Evolutionary conservation across 495 filamentous ascomycete species (phyloP).

Genomic region (Penicillium coffeae): DNA sequence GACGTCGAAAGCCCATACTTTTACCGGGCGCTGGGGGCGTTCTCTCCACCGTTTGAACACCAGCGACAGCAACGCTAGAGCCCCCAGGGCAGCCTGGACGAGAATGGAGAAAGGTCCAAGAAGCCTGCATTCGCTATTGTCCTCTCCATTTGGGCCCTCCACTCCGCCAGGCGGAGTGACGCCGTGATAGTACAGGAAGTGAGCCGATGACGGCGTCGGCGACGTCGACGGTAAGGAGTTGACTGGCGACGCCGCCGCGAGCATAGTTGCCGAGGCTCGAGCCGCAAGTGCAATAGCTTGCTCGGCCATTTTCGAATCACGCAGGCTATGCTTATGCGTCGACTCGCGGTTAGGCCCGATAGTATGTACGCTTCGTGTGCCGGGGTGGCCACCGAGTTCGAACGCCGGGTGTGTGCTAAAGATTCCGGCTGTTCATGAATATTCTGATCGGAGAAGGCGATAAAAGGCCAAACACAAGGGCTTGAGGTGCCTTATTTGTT

Average conservation of each 20-base stretch:
- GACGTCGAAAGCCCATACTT: slow-evolving; percentile 95
- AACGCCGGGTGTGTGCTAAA: no score
- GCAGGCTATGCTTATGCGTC: no score
- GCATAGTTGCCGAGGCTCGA: slow-evolving; percentile 18
- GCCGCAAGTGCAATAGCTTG: slow-evolving; percentile 12
- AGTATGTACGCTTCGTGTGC: no score
- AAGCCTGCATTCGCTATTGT: slow-evolving; percentile 74
- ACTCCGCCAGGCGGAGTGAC: slow-evolving; percentile 6
- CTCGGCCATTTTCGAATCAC: no score
- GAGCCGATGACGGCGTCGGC: slow-evolving; percentile 2
- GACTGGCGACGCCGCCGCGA: slow-evolving; percentile 13
- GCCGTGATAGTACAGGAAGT: slow-evolving; percentile 19
- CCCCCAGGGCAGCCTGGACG: slow-evolving; percentile 84
- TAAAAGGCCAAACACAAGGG: not conserved
- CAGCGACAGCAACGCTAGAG: slow-evolving; percentile 74
- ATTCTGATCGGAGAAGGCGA: not conserved
- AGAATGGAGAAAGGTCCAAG: slow-evolving; percentile 84
- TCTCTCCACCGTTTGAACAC: slow-evolving; percentile 94
- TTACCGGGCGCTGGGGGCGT: slow-evolving; percentile 82
- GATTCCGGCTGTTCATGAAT: slow-evolving; percentile 4
- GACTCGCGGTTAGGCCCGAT: no score
- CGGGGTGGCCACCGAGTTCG: no score
- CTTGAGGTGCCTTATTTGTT: not conserved
- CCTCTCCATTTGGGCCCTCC: slow-evolving; percentile 27
- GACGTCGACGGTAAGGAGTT: slow-evolving; percentile 9